Conservation (phyloP, 1,284 basidiomycete genomes). For the Veloboletus limbatus region DNA sequence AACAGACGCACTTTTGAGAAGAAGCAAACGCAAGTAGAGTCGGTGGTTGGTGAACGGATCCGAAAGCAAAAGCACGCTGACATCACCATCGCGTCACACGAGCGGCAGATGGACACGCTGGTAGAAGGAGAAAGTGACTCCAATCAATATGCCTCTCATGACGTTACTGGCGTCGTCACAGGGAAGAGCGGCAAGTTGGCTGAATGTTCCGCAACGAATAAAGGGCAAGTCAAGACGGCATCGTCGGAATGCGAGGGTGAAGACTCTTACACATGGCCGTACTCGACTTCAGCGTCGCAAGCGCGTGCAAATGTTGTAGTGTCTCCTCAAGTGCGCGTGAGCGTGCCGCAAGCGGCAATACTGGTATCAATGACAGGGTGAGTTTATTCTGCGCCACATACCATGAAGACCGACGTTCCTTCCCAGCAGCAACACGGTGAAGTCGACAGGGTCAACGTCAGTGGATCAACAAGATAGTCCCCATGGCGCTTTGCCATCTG, state of each 20-base stretch:
- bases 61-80: not conserved
- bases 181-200: not conserved
- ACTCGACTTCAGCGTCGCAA: not conserved
- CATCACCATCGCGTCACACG: not conserved
- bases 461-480: not conserved
- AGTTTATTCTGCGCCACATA: not conserved
- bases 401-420: not conserved
- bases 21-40: not conserved
- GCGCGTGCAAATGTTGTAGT: not conserved
- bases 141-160: not conserved
- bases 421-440: constrained; percentile 1
- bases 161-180: not conserved
- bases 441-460: not conserved
- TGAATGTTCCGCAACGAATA: not conserved
- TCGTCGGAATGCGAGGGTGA: not conserved
- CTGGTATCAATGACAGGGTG: not conserved
- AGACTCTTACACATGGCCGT: not conserved
- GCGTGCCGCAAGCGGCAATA: not conserved
- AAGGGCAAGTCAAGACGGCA: not conserved
- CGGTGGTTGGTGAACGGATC: not conserved
- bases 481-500: not conserved
- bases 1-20: not conserved
- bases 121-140: not conserved
- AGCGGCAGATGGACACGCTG: not conserved
- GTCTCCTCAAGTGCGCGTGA: constrained; percentile 4